Base-by-base conservation (phyloP, 2,329 filamentous ascomycete species). In the Fusarium marasasianum region DNA sequence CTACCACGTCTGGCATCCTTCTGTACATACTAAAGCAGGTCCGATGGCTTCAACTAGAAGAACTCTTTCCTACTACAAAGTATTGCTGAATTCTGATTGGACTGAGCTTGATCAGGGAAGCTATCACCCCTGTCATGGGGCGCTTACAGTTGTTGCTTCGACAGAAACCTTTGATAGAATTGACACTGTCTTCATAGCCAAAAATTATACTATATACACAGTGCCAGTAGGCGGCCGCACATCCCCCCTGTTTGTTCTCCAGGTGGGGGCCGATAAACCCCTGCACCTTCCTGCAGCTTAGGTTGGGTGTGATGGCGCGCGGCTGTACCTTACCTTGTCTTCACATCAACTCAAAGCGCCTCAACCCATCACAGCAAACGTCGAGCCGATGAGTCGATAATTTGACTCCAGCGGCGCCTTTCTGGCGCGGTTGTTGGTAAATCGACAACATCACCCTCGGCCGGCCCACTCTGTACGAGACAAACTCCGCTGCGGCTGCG, bases 321-420 rank as follows among this genome's bases (percentile, higher is more conserved):
- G 76, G 75, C 75, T 77, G 76, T 77, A 69, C 76, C 59, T 71
- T 40, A 29, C 41, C 64, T 64, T 63, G 66, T 66, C 54, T 64
- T 69, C 64, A 66, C 53, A 77, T 74, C 69, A 73, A 72, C 72
- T 72, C 69, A 73, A 72, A 68, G 73, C 72, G 73, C 71, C 68
- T 66, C 62, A 63, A 67, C 67, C 67, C 63, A 77, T 76, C 72
- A 74, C 59, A 62, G 60, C 56, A 62, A 62, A 59, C 61, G 55
- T 63, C 51, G 48, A 60, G 33, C 62, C 59, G 68, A 63, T 68
- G 33, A 64, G 57, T 62, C 40, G 66, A 67, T 63, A 59, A 68
- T 55, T 62, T 67, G 72, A 57, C 66, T 69, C 53, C 35, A 61
- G 45, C 24, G 47, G 61, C 64, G 62, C 38, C 66, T 62, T 74